A percentile compares a stretch with the other conserved stretches of the same genome.
These are phyloP conservation scores for Emergomyces orientalis DNA, from an alignment of 2,329 filamentous ascomycete genomes.

Conservation along the genomic window DNA sequence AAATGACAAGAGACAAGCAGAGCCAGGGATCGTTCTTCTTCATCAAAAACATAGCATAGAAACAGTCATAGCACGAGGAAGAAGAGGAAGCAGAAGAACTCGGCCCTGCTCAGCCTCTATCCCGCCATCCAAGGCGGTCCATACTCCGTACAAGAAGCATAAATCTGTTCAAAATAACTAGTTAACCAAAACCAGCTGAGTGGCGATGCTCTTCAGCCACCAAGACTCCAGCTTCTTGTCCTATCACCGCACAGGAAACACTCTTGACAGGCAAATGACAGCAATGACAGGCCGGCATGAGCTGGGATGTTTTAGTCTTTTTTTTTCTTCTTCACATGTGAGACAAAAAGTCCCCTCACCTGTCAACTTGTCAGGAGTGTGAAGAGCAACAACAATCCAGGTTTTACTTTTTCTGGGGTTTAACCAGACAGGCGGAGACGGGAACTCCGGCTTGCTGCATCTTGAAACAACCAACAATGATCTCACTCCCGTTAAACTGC, in stretches of 20 bases:
- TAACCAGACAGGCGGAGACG: background rate
- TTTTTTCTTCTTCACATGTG: background rate
- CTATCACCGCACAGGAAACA: background rate
- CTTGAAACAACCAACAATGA: background rate
- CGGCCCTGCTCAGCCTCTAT: background rate
- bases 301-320: background rate
- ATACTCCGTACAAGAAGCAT: background rate
- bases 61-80: background rate
- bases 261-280: background rate
- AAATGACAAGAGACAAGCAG: background rate
- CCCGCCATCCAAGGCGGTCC: background rate
- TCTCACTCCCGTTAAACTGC: background rate
- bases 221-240: background rate
- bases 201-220: constrained; percentile 2
- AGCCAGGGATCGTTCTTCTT: background rate
- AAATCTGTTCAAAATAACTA: background rate
- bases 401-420: background rate
- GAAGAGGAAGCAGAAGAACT: background rate
- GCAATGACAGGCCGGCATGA: background rate
- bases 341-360: background rate
- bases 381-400: background rate
- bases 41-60: background rate
- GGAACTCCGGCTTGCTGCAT: background rate
- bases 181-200: background rate
- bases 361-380: background rate